A percentile compares a stretch with the other conserved stretches of the same genome.
These are phyloP conservation scores for Ascochyta viciae-villosae DNA, from an alignment of 2,329 filamentous ascomycete species.

Conservation along the genomic window DNA sequence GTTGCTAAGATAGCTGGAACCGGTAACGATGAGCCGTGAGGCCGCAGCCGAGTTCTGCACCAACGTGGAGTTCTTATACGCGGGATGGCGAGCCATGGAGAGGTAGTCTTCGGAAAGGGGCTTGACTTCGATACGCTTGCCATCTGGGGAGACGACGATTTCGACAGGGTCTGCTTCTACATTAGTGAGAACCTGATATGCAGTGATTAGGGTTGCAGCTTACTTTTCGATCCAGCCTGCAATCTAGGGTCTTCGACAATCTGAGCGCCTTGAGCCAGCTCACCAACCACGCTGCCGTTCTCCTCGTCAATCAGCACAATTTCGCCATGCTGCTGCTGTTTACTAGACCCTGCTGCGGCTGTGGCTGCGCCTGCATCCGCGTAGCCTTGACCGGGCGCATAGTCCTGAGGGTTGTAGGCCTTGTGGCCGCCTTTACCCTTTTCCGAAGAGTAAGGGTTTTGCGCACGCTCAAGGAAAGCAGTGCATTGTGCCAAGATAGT, in stretches of 20 bases:
- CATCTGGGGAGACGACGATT: conserved; percentile 74
- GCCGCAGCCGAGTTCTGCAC: conserved; percentile 88
- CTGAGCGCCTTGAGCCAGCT: conserved; percentile 82
- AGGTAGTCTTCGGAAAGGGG: conserved; percentile 75
- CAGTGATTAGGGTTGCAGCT: conserved; percentile 33
- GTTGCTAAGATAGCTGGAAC: conserved; percentile 79
- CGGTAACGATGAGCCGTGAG: conserved; percentile 90
- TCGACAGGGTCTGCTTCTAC: conserved; percentile 73
- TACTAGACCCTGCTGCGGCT: conserved; percentile 34
- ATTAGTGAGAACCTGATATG: conserved; percentile 27
- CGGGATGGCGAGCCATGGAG: conserved; percentile 80
- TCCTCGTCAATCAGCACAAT: conserved; percentile 96
- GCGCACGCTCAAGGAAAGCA: conserved; percentile 86
- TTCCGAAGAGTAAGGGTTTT: conserved; percentile 59
- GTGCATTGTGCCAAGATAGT: conserved; percentile 98
- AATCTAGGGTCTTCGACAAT: conserved; percentile 79
- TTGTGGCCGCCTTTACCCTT: conserved; percentile 43
- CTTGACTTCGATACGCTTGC: conserved; percentile 71
- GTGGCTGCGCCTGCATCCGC: conserved; percentile 58
- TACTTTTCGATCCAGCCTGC: conserved; percentile 90
- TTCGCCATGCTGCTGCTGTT: conserved; percentile 62
- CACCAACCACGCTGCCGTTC: conserved; percentile 92
- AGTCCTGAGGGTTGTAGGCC: conserved; percentile 81
- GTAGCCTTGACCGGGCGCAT: conserved; percentile 80
- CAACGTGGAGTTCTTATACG: conserved; percentile 86